phyloP scores from a whole-genome alignment of 768 basidiomycete species.

The Lactifluus volemus region DNA sequence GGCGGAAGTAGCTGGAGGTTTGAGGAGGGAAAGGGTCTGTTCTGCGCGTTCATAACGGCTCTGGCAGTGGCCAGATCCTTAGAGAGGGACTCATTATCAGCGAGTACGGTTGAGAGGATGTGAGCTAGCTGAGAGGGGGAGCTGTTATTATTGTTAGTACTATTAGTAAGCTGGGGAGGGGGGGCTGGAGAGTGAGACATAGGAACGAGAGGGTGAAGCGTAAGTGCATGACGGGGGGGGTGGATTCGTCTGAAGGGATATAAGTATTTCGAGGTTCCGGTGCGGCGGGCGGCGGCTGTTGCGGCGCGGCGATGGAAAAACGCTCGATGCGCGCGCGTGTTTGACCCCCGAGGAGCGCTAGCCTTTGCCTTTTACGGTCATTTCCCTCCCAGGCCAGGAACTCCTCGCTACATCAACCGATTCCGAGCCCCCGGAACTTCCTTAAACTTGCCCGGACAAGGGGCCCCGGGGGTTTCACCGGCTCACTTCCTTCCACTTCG shows the following conservation, averaged over 20 bases:
- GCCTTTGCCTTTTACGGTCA: constrained; percentile 11
- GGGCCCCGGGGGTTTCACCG: background rate
- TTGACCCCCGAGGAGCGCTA: constrained; percentile 19
- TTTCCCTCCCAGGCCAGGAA: background rate
- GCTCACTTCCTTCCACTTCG: background rate
- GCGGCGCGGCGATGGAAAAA: constrained; percentile 18
- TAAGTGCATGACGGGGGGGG: constrained; percentile 13
- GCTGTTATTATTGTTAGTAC: background rate
- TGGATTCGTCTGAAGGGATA: constrained; percentile 14
- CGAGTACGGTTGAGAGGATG: constrained; percentile 20
- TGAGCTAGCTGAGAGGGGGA: constrained; percentile 19
- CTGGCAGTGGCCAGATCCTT: constrained; percentile 14
- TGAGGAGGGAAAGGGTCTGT: constrained; percentile 14
- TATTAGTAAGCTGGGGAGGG: constrained; percentile 16
- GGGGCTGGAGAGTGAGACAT: constrained; percentile 18
- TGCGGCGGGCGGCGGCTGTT: constrained; percentile 19
- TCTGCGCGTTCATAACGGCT: constrained; percentile 18
- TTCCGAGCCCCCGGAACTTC: constrained; percentile 13
- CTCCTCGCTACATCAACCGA: background rate
- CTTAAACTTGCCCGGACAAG: background rate
- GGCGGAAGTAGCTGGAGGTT: background rate
- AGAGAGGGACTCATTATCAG: constrained; percentile 18
- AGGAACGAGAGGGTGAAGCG: constrained; percentile 16
- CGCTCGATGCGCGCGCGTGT: constrained; percentile 17
- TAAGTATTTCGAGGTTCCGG: constrained; percentile 19